Conservation (phyloP, 495 filamentous ascomycete genomes). For the Cenococcum geophilum region DNA sequence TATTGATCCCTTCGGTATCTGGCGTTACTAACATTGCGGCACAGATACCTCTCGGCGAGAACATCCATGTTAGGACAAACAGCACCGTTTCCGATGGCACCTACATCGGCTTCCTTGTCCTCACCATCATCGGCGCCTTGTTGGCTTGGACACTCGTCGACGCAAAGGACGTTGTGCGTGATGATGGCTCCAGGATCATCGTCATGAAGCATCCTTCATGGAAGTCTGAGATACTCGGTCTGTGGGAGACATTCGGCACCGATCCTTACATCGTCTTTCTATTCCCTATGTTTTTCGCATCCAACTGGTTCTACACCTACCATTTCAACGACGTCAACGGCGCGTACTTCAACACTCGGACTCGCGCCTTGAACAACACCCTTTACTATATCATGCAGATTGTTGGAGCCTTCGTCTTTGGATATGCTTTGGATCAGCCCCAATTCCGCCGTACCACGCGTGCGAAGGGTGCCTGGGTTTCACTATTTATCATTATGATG, state of each 20-base stretch:
- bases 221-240: slow-evolving; percentile 65
- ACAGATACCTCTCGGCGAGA: slow-evolving; percentile 71
- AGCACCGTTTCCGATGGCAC: slow-evolving; percentile 72
- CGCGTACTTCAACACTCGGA: slow-evolving; percentile 74
- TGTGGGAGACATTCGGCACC: slow-evolving; percentile 63
- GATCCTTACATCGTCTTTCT: slow-evolving; percentile 76
- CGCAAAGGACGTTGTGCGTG: slow-evolving; percentile 68
- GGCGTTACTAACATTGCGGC: background rate
- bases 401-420: slow-evolving; percentile 71
- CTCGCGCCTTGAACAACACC: slow-evolving; percentile 73
- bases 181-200: slow-evolving; percentile 76
- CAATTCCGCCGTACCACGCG: slow-evolving; percentile 61
- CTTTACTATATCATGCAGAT: slow-evolving; percentile 90
- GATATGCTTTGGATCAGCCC: slow-evolving; percentile 64
- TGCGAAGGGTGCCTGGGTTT: slow-evolving; percentile 62
- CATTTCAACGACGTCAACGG: slow-evolving; percentile 54
- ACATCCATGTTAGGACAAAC: slow-evolving; percentile 56
- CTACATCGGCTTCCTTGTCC: slow-evolving; percentile 83
- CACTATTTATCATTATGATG: slow-evolving; percentile 69
- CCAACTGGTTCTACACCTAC: slow-evolving; percentile 47
- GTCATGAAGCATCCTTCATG: slow-evolving; percentile 77
- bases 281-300: slow-evolving; percentile 53
- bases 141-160: slow-evolving; percentile 69
- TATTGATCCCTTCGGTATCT: background rate
- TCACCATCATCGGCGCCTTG: slow-evolving; percentile 70